These are phyloP conservation scores for Schwanniomyces polymorphus DNA, from an alignment of 805 yeast genomes.

Conservation along the genomic window DNA sequence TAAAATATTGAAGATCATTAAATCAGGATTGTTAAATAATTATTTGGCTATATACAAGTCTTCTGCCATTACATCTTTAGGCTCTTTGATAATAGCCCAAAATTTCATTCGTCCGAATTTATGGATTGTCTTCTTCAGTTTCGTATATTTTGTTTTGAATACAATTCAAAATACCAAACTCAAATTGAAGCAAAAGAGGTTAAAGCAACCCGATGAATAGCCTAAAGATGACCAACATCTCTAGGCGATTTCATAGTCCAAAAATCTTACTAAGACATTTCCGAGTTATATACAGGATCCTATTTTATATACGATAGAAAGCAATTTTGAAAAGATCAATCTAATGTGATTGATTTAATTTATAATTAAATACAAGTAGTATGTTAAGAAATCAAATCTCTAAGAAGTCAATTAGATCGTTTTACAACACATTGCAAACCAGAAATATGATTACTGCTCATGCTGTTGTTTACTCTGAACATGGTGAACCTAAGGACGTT, in stretches of 20 bases:
- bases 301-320: background rate
- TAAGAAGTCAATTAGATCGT: background rate
- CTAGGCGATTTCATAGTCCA: too few relatives aligned
- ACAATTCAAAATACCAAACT: slow-evolving; percentile 61
- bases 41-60: slow-evolving; percentile 48
- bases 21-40: slow-evolving; percentile 38
- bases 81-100: slow-evolving; percentile 57
- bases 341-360: too few relatives aligned
- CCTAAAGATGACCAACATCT: too few relatives aligned
- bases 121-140: slow-evolving; percentile 65
- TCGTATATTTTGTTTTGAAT: slow-evolving; percentile 59
- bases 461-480: slow-evolving; percentile 65
- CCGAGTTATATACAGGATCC: too few relatives aligned
- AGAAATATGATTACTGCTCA: slow-evolving; percentile 51
- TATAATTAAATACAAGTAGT: background rate
- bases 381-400: background rate
- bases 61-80: slow-evolving; percentile 54
- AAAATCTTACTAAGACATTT: too few relatives aligned
- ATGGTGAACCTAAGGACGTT: slow-evolving; percentile 66
- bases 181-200: slow-evolving; percentile 31
- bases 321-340: background rate
- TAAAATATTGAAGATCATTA: slow-evolving; percentile 20
- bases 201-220: background rate
- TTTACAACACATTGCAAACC: slow-evolving; percentile 5
- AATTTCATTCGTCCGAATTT: slow-evolving; percentile 53